A percentile compares a stretch with the other conserved stretches of the same genome.
Conservation (phyloP, 495 filamentous ascomycete genomes). For the Lepidopterella palustris region DNA sequence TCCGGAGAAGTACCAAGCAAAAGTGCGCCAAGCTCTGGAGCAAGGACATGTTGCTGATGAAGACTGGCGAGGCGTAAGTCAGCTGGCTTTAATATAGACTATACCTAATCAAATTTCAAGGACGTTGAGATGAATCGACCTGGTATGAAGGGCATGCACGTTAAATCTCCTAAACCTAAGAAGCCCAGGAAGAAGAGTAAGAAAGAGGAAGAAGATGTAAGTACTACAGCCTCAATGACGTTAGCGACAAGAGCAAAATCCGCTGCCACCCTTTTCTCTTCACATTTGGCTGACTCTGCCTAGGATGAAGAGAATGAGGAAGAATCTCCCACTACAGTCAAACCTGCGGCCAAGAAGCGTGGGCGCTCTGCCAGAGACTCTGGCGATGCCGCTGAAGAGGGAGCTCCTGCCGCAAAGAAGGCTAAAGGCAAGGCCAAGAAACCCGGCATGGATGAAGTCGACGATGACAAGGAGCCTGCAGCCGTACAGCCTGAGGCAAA, state of each 20-base stretch:
- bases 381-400: constrained; percentile 28
- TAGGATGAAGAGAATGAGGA: constrained; percentile 34
- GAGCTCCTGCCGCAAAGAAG: constrained; percentile 31
- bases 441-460: constrained; percentile 15
- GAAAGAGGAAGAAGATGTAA: constrained; percentile 23
- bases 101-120: constrained; percentile 37
- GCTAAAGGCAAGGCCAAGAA: constrained; percentile 11
- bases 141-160: constrained; percentile 55
- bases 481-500: too few relatives aligned
- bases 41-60: constrained; percentile 68
- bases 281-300: constrained; percentile 3
- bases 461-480: constrained; percentile 28
- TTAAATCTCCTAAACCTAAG: constrained; percentile 42
- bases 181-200: constrained; percentile 29
- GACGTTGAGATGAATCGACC: constrained; percentile 63
- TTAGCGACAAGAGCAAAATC: not conserved
- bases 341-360: constrained; percentile 19
- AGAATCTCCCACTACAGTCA: constrained; percentile 24
- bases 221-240: not conserved
- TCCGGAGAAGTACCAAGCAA: constrained; percentile 52
- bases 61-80: constrained; percentile 71
- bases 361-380: constrained; percentile 26
- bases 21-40: constrained; percentile 54
- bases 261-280: not conserved
- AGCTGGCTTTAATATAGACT: not conserved